Conservation (phyloP, 257 asterid genomes). For the Capsicum baccatum region DNA sequence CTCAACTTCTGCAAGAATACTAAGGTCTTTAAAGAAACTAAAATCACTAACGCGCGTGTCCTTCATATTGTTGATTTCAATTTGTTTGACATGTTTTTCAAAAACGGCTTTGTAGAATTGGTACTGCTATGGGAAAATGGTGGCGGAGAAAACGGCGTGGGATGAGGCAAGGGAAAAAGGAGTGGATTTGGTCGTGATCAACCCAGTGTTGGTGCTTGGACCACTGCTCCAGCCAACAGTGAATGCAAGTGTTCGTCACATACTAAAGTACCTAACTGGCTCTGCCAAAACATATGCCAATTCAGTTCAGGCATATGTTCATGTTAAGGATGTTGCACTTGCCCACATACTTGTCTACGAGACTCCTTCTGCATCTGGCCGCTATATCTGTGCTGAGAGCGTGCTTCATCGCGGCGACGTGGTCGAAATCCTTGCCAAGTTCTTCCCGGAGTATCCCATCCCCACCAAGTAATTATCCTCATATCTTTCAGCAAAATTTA, state of each 20-base stretch:
- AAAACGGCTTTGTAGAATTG: slow-evolving; percentile 48
- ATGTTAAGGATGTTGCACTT: slow-evolving; percentile 82
- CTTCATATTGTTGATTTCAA: background rate
- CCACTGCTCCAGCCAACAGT: slow-evolving; percentile 78
- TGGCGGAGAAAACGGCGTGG: slow-evolving; percentile 87
- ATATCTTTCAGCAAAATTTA: background rate
- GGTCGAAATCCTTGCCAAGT: slow-evolving; percentile 77
- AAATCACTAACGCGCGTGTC: too few species aligned
- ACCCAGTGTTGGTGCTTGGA: slow-evolving; percentile 89
- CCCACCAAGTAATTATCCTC: slow-evolving; percentile 76
- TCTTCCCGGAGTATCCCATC: slow-evolving; percentile 85
- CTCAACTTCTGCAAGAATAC: slow-evolving; percentile 90
- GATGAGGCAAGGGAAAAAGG: slow-evolving; percentile 61
- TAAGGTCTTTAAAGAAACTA: slow-evolving; percentile 48
- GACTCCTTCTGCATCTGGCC: slow-evolving; percentile 73
- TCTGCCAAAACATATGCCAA: slow-evolving; percentile 88
- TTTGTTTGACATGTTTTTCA: background rate
- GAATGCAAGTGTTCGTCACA: slow-evolving; percentile 83
- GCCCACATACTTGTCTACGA: slow-evolving; percentile 87
- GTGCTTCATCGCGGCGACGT: slow-evolving; percentile 93
- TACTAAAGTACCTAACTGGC: slow-evolving; percentile 85
- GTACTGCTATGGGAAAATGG: slow-evolving; percentile 72
- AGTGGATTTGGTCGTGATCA: slow-evolving; percentile 77
- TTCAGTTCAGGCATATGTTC: slow-evolving; percentile 80
- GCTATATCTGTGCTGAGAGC: slow-evolving; percentile 83